phyloP scores from a whole-genome alignment of 768 basidiomycete species.

The Leucocoprinus leucothites region DNA sequence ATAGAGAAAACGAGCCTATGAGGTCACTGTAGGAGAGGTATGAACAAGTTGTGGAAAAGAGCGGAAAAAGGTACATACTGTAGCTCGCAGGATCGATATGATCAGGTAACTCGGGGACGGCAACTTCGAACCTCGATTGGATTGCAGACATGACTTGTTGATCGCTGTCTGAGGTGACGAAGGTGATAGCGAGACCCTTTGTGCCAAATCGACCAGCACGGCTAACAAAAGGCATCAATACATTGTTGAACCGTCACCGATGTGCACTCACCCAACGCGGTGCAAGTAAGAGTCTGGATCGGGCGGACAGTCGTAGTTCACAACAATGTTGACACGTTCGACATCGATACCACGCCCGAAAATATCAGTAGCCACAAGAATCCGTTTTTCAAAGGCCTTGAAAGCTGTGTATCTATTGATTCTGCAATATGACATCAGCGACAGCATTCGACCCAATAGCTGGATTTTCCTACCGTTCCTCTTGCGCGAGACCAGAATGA shows the following conservation, averaged over 20 bases:
- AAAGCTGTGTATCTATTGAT: slow-evolving; percentile 96
- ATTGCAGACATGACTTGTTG: slow-evolving; percentile 93
- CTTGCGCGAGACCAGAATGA: slow-evolving; percentile 91
- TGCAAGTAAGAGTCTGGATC: slow-evolving; percentile 99
- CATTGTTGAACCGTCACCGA: background rate
- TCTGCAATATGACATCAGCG: too few relatives aligned
- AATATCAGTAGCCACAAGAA: slow-evolving; percentile 97
- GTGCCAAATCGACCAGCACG: slow-evolving; percentile 99
- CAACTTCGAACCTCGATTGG: slow-evolving; percentile 96
- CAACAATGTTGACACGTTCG: slow-evolving; percentile 98
- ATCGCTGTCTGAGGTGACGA: slow-evolving; percentile 89
- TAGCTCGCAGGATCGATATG: slow-evolving; percentile 93
- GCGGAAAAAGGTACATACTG: slow-evolving; percentile 75
- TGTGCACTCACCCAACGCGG: slow-evolving; percentile 77
- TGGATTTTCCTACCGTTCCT: slow-evolving; percentile 93
- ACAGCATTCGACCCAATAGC: too few relatives aligned
- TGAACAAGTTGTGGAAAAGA: too few relatives aligned
- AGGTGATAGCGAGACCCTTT: slow-evolving; percentile 97
- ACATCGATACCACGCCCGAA: slow-evolving; percentile 99
- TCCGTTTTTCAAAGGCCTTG: slow-evolving; percentile 99
- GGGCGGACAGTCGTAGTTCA: slow-evolving; percentile 97
- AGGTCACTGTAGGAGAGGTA: slow-evolving; percentile 52
- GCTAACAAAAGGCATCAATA: slow-evolving; percentile 31
- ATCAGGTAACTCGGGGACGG: slow-evolving; percentile 91
- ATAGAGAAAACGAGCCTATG: slow-evolving; percentile 30